Base-by-base conservation (phyloP, 495 filamentous ascomycete species). In the Choiromyces venosus region DNA sequence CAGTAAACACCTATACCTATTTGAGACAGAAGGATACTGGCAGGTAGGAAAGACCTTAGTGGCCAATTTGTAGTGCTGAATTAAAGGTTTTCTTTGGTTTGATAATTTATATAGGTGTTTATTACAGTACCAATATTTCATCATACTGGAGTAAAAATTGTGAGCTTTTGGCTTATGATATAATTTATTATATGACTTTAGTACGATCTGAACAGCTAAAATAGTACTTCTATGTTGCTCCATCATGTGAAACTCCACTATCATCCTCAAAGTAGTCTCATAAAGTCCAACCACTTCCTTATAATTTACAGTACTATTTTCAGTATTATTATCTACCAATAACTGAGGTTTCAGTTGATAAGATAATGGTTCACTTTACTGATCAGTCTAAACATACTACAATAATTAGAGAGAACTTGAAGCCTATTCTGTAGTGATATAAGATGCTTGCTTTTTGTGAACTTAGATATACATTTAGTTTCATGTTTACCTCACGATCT, bases 391-490 rank as follows among this genome's bases (percentile, higher is more conserved):
- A 33, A 6, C 46, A 46, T 33, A 69, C 33, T 2, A 35, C 37
- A 0, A 14, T 18, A 6, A 40, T 52, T 52, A 19, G 36, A 37
- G n/a, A n/a, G n/a, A n/a, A n/a, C n/a, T 0, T 9, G 1, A 66
- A 70, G 52, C 37, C 56, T 7, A 66, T 70, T 68, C 35, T 36
- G 1, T 1, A 52, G 44, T 39, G 71, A 0, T 76, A 71, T 33
- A 68, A 76, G 38, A 71, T 76, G 14, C 37, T 64, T 29, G 44
- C 74, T 35, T 6, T 76, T 36, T 74, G 71, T 37, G n/a, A 71
- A 37, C 37, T 33, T 19, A 39, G 71, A 14, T 76, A 74, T 40
- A 74, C 44, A 1, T 74, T 66, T 68, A 44, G 65, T 4, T 76
- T 76, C 18, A 56, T 72, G 40, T 76, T 67, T 4, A 72, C 38